Base-by-base conservation (phyloP, 2,329 filamentous ascomycete species). In the Aspergillus intermedius region DNA sequence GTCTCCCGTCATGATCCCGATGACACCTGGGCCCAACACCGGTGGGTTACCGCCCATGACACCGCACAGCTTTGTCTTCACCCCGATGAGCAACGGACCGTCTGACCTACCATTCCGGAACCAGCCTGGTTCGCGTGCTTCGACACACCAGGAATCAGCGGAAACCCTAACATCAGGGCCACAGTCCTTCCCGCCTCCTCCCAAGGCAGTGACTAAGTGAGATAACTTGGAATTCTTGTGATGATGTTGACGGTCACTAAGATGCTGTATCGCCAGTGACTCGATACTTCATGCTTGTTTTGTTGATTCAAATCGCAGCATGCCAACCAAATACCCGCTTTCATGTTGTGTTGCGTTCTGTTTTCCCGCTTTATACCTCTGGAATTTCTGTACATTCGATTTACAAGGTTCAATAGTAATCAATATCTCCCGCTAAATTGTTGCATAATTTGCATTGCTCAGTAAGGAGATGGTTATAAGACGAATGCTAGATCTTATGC, bases 1-100 rank as follows among this genome's bases (percentile, higher is more conserved):
- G 40, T 70, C 70, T 5, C 70, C 70, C 21, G 49, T 51, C 44
- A 60, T 64, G 54, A 54, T 64, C 35, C 64, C 63, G 17, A 61
- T 65, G 61, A 63, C 60, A 4, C 62, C 65, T 23, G 55, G 54
- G 41, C 52, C 55, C 46, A 48, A 62, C 50, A 49, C 61, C 35
- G 49, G 58, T 21, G 63, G 66, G 3, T 58, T 68, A 50, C 63
- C 68, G 47, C 67, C 68, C 3, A 65, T 67, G 49, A 70, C 71
- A n/a, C 70, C 72, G 3, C 64, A 71, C 19, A 74, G 66, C 12
- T 54, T 67, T 13, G 68, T 68, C 1, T 73, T 74, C 52, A 72
- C 72, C 55, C 65, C 61, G 43, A 60, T 73, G 2, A 65, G 57
- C 9, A 62, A 64, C n/a, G 60, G 57, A 10, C 61, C 65, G 13